Base-by-base conservation (phyloP, 257 asterid species). In the Eucommia ulmoides region DNA sequence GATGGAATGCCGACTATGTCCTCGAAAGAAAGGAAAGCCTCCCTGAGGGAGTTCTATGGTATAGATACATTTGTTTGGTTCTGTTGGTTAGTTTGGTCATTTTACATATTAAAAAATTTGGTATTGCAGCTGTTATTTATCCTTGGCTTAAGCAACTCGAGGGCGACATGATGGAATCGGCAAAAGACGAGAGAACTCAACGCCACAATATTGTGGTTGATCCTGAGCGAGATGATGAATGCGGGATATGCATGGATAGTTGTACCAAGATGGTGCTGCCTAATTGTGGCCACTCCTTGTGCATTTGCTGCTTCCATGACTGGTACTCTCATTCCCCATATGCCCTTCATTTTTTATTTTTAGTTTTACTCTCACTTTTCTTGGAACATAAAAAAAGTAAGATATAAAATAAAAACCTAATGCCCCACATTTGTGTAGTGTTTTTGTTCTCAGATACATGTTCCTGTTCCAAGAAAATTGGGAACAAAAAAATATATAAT, bases 101-200 rank as follows among this genome's bases (percentile, higher is more conserved):
- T n/a, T n/a, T n/a, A n/a, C n/a, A n/a, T n/a, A n/a, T n/a, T n/a
- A n/a, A n/a, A n/a, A n/a, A n/a, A n/a, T 51, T 55, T 25, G 38
- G 38, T 29, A 12, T 67, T 59, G 58, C 88, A 84, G 96, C 85
- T 48, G 67, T 89, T 54, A 84, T 89, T 78, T 57, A 85, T 61
- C 97, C 96, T 1, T 78, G 94, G 21, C 87, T 84, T 33, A 71
- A 78, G 67, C 83, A 74, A 66, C 89, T 89, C 54, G 91, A 88
- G 50, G 58, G 62, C 8, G 75, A 74, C 70, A 55, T 79, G 52
- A 79, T 64, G 20, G 94, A 75, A 24, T 23, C 72, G 55, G 50
- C 58, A 17, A 71, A 60, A 15, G 68, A 69, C 26, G 62, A 46
- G 73, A 65, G 50, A 71, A 58, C 50, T 23, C 58, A 21, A 55